phyloP scores from a whole-genome alignment of 129 eudicot species.

The Heracleum sosnowskyi region DNA sequence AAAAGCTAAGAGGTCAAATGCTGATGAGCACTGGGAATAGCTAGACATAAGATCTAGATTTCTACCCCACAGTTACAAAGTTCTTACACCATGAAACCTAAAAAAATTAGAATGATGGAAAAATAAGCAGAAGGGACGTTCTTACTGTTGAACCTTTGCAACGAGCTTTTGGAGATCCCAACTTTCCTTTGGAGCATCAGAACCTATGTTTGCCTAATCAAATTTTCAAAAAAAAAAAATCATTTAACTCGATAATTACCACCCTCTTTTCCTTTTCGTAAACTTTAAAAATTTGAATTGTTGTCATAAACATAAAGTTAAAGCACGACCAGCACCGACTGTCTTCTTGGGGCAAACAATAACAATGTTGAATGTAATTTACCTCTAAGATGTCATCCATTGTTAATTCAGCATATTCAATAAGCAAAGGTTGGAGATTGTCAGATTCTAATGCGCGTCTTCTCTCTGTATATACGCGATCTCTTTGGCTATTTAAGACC shows the following conservation, averaged over 20 bases:
- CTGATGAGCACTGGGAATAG: not conserved
- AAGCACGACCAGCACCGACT: not conserved
- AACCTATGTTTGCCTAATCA: conserved; percentile 85
- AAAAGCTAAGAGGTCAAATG: not conserved
- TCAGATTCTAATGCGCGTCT: conserved; percentile 93
- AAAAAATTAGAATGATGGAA: not conserved
- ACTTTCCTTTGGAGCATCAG: conserved; percentile 89
- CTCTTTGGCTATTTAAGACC: conserved; percentile 98
- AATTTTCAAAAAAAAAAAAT: not conserved
- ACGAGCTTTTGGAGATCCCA: conserved; percentile 96
- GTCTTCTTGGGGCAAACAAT: not conserved
- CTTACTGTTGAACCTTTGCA: conserved; percentile 88
- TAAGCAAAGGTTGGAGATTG: conserved; percentile 70
- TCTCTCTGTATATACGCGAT: conserved; percentile 93
- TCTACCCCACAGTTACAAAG: not conserved
- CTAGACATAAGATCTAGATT: conserved; percentile 1
- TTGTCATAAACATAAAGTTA: not conserved
- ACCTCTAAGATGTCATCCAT: conserved; percentile 99
- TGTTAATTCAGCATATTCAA: conserved; percentile 95
- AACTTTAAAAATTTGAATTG: not conserved
- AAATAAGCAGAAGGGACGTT: conserved; percentile 12
- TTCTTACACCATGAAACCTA: not conserved
- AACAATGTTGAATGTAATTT: not conserved
- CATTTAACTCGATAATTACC: not conserved
- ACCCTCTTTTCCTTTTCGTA: not conserved